Conservation (phyloP, 2,329 filamentous ascomycete genomes). For the Ceratocystis ficicola region DNA sequence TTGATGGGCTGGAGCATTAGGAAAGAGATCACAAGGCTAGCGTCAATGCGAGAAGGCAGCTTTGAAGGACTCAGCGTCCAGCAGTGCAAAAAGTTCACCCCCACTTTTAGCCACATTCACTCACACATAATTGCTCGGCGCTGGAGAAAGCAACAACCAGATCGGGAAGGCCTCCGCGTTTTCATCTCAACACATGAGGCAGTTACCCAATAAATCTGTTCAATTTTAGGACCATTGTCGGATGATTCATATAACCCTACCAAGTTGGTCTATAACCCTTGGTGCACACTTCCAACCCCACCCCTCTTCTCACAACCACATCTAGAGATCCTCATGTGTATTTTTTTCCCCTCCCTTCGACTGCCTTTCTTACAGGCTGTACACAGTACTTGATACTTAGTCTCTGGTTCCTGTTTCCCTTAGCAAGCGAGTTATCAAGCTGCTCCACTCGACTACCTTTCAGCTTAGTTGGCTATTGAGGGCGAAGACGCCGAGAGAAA, state of each 20-base stretch:
- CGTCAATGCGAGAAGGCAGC: not conserved
- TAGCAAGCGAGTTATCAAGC: not conserved
- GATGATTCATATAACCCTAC: too few species aligned
- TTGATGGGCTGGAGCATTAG: not conserved
- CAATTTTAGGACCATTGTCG: too few species aligned
- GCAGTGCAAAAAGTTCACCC: not conserved
- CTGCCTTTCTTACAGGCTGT: not conserved
- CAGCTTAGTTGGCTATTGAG: not conserved
- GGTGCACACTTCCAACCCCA: not conserved
- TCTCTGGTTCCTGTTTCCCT: not conserved
- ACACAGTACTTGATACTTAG: not conserved
- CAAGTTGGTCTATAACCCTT: too few species aligned
- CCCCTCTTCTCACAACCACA: not conserved
- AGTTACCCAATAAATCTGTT: too few species aligned
- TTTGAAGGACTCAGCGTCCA: not conserved
- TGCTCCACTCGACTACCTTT: not conserved
- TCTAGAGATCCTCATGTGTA: not conserved
- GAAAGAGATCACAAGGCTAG: too few species aligned
- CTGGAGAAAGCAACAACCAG: not conserved
- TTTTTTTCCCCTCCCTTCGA: not conserved
- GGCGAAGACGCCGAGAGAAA: not conserved
- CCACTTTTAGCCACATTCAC: not conserved
- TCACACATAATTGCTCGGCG: not conserved
- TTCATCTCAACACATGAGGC: not conserved
- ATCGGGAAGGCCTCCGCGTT: not conserved